Conservation (phyloP, 352 stramenopile genomes). For the Globisporangium heterothallicum region DNA sequence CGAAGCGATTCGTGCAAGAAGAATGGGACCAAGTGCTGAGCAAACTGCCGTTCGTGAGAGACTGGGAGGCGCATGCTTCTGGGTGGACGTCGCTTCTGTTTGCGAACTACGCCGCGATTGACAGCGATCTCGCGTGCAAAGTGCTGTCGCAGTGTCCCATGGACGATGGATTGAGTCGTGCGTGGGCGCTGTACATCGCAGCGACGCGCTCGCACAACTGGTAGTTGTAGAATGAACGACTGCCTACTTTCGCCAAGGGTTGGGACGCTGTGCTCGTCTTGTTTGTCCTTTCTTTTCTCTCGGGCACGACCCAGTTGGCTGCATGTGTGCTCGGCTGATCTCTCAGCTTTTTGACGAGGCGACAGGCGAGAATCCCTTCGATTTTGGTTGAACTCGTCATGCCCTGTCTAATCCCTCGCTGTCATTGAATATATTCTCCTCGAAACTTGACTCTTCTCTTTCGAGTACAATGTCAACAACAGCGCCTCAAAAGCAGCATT, state of each 20-base stretch:
- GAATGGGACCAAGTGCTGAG: slow-evolving; percentile 59
- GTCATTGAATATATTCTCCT: not conserved
- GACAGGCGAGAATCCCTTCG: not conserved
- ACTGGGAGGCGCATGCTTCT: slow-evolving; percentile 40
- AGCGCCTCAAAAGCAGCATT: not conserved
- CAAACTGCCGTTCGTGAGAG: slow-evolving; percentile 40
- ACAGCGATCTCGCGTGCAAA: slow-evolving; percentile 27
- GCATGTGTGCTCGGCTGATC: not conserved
- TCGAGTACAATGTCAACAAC: no score
- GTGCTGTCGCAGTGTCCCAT: slow-evolving; percentile 43
- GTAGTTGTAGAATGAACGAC: not conserved
- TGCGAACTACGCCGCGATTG: slow-evolving; percentile 48
- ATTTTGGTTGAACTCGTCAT: not conserved
- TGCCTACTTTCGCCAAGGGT: no score
- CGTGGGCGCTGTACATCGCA: slow-evolving; percentile 59
- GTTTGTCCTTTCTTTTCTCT: not conserved
- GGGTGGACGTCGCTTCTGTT: slow-evolving; percentile 63
- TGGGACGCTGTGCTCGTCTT: not conserved
- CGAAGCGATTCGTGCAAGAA: slow-evolving; percentile 37
- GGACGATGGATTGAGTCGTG: slow-evolving; percentile 66
- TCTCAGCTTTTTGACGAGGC: not conserved
- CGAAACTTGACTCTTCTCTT: no score
- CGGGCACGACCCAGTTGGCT: no score
- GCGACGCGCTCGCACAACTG: slow-evolving; percentile 17
- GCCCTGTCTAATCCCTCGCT: not conserved